Evolutionary conservation across 2,329 filamentous ascomycete genomes (phyloP), one percentile per base, ranked within the genome.

Genomic region (Coniochaeta prunicola): DNA sequence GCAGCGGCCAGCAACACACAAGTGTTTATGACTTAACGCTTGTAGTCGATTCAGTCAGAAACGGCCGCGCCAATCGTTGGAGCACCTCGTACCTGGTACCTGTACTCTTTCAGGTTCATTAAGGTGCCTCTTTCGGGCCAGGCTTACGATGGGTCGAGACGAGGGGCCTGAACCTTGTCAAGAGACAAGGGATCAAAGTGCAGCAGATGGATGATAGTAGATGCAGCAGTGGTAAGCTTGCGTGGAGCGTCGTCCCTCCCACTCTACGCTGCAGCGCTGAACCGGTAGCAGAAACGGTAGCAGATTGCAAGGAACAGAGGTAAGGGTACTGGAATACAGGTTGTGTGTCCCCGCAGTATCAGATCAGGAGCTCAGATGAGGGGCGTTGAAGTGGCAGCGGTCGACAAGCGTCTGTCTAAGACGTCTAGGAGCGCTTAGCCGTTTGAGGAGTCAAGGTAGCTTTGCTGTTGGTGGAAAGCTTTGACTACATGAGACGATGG

Each of bases 321-420:
- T n/a, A n/a, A n/a, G n/a, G 45, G 45, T 50, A 50, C 45, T 26
- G 45, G 45, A 26, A 50, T 50, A 50, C 45, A 50, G 45, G 45
- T 13, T 21, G n/a, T n/a, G n/a, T n/a, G 24, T 28, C 45, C 45
- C 45, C 45, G 45, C 45, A 50, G 45, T 50, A 50, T 50, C 24
- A 9, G 24, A 17, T 50, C 45, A 30, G n/a, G n/a, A n/a, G 45
- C 3, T 21, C 45, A 17, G 45, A 28, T 6, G 10, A 17, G 45
- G 21, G 21, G 24, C n/a, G 21, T 9, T 50, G 45, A 28, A 15
- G 45, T 21, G 45, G 13, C 15, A 30, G 24, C 13, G 9, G 45
- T 50, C 21, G 45, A 21, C 21, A 50, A 26, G 45, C 45, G 21
- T 50, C 24, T 24, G 21, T 21, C 19, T 15, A 38, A 36, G 36